Conservation (phyloP, 345 rosid species). For the Eucalyptus polybractea region DNA sequence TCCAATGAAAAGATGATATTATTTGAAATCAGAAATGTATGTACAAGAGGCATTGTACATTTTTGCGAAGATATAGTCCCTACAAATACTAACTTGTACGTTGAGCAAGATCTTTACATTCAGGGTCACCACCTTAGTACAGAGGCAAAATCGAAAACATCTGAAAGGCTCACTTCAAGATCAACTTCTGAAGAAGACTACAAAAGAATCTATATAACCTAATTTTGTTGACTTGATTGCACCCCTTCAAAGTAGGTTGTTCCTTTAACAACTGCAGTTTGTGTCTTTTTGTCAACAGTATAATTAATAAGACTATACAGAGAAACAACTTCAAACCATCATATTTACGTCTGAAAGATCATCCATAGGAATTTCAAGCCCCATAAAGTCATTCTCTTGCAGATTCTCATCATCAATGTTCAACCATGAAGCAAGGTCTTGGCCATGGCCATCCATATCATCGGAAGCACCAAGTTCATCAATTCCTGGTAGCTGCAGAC, state of each 20-base stretch:
- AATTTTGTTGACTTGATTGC: conserved; percentile 29
- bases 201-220: conserved; percentile 73
- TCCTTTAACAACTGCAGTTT: conserved; percentile 31
- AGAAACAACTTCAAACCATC: conserved; percentile 78
- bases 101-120: conserved; percentile 46
- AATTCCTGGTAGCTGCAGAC: conserved; percentile 58
- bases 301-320: conserved; percentile 78
- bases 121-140: conserved; percentile 40
- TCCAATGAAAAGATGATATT: conserved; percentile 34
- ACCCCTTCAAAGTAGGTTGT: conserved; percentile 41
- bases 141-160: conserved; percentile 26
- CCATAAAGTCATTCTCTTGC: conserved; percentile 82
- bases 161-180: conserved; percentile 37
- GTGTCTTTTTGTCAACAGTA: conserved; percentile 50
- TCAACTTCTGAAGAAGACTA: conserved; percentile 29
- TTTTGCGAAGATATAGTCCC: conserved; percentile 33
- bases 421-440: conserved; percentile 90
- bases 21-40: conserved; percentile 61
- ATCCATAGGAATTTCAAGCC: conserved; percentile 99
- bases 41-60: conserved; percentile 65
- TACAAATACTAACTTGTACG: conserved; percentile 36
- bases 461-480: conserved; percentile 44
- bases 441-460: conserved; percentile 43
- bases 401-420: conserved; percentile 87
- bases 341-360: conserved; percentile 91